Percentiles rank a stretch among this genome's conserved stretches.
phyloP scores from a whole-genome alignment of 1,139 yeast species.

The Candida pseudocylindracea region DNA sequence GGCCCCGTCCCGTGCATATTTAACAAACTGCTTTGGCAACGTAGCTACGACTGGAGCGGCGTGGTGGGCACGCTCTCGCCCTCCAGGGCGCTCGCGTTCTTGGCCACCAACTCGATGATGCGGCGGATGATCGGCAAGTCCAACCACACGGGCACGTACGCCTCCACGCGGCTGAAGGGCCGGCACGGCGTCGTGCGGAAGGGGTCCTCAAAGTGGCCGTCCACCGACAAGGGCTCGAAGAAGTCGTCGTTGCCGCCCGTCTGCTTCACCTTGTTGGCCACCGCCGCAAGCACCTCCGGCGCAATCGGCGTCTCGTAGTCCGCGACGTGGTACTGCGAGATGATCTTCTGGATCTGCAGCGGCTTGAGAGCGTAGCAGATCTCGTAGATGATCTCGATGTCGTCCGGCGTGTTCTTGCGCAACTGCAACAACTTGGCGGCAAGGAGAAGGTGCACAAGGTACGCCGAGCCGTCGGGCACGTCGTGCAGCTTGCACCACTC shows the following conservation, averaged over 20 bases:
- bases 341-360: constrained; percentile 78
- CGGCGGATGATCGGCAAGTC: constrained; percentile 76
- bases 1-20: too few relatives aligned
- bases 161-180: constrained; percentile 77
- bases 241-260: constrained; percentile 38
- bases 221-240: constrained; percentile 45
- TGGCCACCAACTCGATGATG: constrained; percentile 77
- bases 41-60: too few relatives aligned
- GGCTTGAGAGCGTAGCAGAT: constrained; percentile 91
- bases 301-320: constrained; percentile 93
- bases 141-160: constrained; percentile 91
- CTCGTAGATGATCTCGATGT: constrained; percentile 82
- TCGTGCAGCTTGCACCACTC: constrained; percentile 98
- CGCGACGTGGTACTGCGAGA: constrained; percentile 76
- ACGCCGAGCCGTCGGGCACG: constrained; percentile 73
- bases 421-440: constrained; percentile 87
- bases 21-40: too few relatives aligned
- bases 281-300: constrained; percentile 58
- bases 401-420: constrained; percentile 75
- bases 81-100: constrained; percentile 27
- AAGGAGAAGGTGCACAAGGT: constrained; percentile 76
- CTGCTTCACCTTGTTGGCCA: constrained; percentile 66
- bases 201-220: constrained; percentile 75
- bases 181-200: constrained; percentile 74
- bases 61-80: too few relatives aligned